Base-by-base conservation (phyloP, 768 basidiomycete species). In the Sistotremastrum niveocremeum region DNA sequence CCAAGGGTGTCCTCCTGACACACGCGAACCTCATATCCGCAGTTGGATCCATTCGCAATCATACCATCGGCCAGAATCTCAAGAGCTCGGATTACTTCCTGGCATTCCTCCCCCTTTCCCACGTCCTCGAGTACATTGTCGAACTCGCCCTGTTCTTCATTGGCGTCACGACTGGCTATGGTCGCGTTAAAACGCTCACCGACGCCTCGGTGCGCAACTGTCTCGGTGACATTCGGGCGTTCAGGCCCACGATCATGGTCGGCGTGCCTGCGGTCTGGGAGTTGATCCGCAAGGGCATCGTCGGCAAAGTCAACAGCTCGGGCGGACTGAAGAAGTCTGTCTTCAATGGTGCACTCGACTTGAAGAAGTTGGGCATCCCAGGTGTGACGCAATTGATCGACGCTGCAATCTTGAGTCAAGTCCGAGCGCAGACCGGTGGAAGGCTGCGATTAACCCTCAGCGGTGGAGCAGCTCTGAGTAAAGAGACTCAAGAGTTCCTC, bases 261-360 rank as follows among this genome's bases (percentile, higher is more conserved):
- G 94, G 90, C 44, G 94, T 98, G 2, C 94, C 94, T 2, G 87
- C 91, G 2, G 85, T 98, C 1, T 99, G 90, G 90, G 94, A 99
- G 64, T 81, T 78, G 46, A 97, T 97, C 52, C 80, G 93, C 49
- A 99, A 99, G 68, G 91, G 91, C 33, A 93, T 99, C 58, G 56
- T 90, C 7, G 60, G 71, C 49, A 89, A 90, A 63, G 80, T 97
- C 45, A 75, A 87, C 48, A 57, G 74, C 3, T 65, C 79, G 2
- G 81, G 87, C 6, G 37, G 63, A 1, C 10, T 89, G 55, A 85
- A 75, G 70, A 83, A 80, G 66, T 68, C 61, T 41, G 59, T 94
- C 32, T 99, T 99, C 72, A 73, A 81, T 53, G 76, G 76, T 37
- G 88, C 90, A 2, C 67, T 89, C 56, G 60, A 70, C 2, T 67